phyloP scores from a whole-genome alignment of 139 green algal genomes.

The Chlorella sp. region DNA sequence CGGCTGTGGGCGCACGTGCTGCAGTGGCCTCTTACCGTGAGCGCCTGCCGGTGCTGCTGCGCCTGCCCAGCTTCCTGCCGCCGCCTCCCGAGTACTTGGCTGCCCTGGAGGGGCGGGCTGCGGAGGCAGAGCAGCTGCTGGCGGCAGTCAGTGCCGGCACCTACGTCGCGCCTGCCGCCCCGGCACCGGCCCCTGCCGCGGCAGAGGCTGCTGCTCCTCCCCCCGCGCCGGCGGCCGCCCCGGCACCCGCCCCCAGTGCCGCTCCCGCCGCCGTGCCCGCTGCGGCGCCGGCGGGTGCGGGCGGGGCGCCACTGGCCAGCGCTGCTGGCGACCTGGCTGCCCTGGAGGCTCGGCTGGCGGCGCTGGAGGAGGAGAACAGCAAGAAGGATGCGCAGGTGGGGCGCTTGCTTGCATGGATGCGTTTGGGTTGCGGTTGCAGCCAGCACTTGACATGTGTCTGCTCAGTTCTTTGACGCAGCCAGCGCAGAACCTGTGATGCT shows the following conservation, averaged over 20 bases:
- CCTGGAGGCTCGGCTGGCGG: slow-evolving; percentile 39
- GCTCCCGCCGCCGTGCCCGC: not conserved
- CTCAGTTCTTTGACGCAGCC: too few relatives aligned
- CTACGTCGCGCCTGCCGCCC: not conserved
- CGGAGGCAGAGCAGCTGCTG: slow-evolving; percentile 4
- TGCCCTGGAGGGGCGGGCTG: not conserved
- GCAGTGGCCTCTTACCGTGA: slow-evolving; percentile 11
- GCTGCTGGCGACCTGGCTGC: not conserved
- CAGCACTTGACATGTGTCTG: too few relatives aligned
- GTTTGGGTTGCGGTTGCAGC: too few relatives aligned
- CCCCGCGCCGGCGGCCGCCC: too few relatives aligned
- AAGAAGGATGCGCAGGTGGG: slow-evolving; percentile 44
- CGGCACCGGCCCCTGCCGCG: too few relatives aligned
- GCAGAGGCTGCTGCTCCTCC: too few relatives aligned
- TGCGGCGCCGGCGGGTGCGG: not conserved
- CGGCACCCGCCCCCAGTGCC: not conserved
- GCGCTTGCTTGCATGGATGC: too few relatives aligned
- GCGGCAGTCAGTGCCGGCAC: not conserved
- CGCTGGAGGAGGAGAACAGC: slow-evolving; percentile 35
- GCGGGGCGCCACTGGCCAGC: not conserved
- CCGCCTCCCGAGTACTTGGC: slow-evolving; percentile 15
- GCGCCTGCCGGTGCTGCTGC: slow-evolving; percentile 25
- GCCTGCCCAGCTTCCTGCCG: slow-evolving; percentile 29
- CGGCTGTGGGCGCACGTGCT: not conserved
- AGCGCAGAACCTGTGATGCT: too few relatives aligned